Conservation (phyloP, 495 filamentous ascomycete genomes). For the Lasiosphaeriaceae sp. region DNA sequence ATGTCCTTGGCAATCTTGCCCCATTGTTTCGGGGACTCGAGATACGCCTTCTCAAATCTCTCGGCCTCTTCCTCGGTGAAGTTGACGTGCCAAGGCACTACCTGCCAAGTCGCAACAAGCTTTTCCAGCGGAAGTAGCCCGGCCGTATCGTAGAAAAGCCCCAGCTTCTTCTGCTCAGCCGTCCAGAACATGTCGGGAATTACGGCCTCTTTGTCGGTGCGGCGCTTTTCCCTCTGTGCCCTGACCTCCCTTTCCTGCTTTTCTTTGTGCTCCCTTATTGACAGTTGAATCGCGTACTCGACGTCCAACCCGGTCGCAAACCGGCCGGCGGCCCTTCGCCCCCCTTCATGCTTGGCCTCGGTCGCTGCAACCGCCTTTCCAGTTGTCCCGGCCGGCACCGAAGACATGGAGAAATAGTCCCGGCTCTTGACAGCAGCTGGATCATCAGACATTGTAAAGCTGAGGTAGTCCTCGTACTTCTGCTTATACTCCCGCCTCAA, state of each 20-base stretch:
- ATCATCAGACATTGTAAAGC: conserved; percentile 51
- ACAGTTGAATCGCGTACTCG: conserved; percentile 70
- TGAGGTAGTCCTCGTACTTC: conserved; percentile 44
- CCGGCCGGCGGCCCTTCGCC: conserved; percentile 51
- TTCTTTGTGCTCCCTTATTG: conserved; percentile 70
- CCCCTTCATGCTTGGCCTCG: conserved; percentile 57
- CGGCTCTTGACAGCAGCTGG: conserved; percentile 43
- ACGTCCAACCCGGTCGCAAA: conserved; percentile 68
- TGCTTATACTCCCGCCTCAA: conserved; percentile 29
- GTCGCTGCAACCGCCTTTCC: conserved; percentile 37
- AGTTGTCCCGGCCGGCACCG: conserved; percentile 17
- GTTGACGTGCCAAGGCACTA: conserved; percentile 71
- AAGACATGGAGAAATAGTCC: conserved; percentile 33
- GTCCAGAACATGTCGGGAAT: conserved; percentile 74
- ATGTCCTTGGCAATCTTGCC: conserved; percentile 77
- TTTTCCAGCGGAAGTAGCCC: conserved; percentile 62
- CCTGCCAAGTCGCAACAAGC: conserved; percentile 67
- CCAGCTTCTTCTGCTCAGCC: conserved; percentile 42
- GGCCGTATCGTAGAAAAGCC: conserved; percentile 68
- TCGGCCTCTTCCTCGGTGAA: conserved; percentile 78
- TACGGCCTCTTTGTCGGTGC: conserved; percentile 77
- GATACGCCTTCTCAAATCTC: conserved; percentile 73
- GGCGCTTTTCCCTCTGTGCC: conserved; percentile 66
- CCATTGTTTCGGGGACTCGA: conserved; percentile 86
- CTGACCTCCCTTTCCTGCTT: conserved; percentile 65